A percentile compares a stretch with the other conserved stretches of the same genome.
Evolutionary conservation across 108 stramenopile species (phyloP).

Genomic region (Cyclotella sp.): DNA sequence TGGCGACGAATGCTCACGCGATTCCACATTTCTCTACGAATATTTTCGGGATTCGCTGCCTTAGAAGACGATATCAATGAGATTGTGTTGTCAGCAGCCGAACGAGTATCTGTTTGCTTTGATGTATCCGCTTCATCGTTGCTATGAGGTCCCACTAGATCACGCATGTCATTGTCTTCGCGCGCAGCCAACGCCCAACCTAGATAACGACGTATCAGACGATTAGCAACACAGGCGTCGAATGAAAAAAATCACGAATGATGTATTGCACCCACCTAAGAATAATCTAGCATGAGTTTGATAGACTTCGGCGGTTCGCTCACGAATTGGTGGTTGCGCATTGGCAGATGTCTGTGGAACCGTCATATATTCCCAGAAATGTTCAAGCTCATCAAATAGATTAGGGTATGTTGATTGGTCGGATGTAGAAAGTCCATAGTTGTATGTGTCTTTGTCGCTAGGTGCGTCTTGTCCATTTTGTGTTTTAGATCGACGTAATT

Average conservation of each 20-base stretch:
- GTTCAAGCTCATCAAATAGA: conserved; percentile 64
- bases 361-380: conserved; percentile 80
- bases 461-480: conserved; percentile 8
- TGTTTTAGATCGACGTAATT: conserved; percentile 38
- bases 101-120: background rate
- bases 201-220: background rate
- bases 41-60: conserved; percentile 6
- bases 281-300: conserved; percentile 79
- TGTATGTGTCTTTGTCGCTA: conserved; percentile 39
- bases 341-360: conserved; percentile 56
- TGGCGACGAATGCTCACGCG: conserved; percentile 7
- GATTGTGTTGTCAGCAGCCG: background rate
- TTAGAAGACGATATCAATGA: conserved; percentile 21
- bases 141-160: background rate
- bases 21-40: conserved; percentile 35
- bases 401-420: conserved; percentile 53
- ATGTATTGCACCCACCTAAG: conserved; percentile 61
- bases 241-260: background rate
- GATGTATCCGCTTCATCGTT: background rate
- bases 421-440: conserved; percentile 63
- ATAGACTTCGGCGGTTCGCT: conserved; percentile 80
- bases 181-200: conserved; percentile 16
- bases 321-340: conserved; percentile 74
- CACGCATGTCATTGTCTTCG: conserved; percentile 8
- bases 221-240: background rate